Evolutionary conservation across 257 asterid species (phyloP).

Genomic region (Solanum arcanum): DNA sequence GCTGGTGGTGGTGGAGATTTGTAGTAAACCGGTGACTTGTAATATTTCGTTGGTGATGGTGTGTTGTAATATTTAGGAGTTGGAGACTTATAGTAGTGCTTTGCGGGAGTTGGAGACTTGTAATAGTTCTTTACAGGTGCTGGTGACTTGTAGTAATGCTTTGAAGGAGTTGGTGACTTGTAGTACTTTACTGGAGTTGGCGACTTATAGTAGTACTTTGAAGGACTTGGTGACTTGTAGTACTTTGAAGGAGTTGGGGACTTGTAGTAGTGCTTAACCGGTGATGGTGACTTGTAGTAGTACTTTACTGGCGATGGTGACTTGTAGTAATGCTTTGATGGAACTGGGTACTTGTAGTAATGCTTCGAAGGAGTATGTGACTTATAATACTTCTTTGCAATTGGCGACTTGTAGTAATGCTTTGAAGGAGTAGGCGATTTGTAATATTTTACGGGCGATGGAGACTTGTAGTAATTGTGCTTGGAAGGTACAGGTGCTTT

Average conservation of each 20-base stretch:
- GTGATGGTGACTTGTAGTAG: no score
- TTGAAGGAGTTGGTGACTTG: background rate
- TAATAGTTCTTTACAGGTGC: background rate
- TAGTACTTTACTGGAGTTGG: background rate
- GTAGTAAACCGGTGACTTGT: background rate
- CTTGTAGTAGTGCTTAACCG: background rate
- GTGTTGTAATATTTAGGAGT: background rate
- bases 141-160: background rate
- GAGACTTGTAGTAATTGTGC: background rate
- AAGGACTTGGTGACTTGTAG: background rate
- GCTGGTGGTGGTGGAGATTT: background rate
- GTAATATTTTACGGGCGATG: background rate
- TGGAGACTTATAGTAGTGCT: background rate
- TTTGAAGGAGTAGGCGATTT: background rate
- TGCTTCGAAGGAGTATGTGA: background rate
- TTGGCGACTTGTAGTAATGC: background rate
- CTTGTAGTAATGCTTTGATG: background rate
- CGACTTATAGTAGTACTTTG: background rate
- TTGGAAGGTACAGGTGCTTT: background rate
- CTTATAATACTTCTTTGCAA: background rate
- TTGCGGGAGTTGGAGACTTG: background rate
- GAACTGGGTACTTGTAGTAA: background rate
- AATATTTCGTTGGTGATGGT: background rate
- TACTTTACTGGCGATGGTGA: no score
- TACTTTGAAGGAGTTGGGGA: background rate